Percentiles rank a stretch among this genome's conserved stretches.
Evolutionary conservation across 305 asterid genomes (phyloP).

Genomic region (Fraxinus paxiana): DNA sequence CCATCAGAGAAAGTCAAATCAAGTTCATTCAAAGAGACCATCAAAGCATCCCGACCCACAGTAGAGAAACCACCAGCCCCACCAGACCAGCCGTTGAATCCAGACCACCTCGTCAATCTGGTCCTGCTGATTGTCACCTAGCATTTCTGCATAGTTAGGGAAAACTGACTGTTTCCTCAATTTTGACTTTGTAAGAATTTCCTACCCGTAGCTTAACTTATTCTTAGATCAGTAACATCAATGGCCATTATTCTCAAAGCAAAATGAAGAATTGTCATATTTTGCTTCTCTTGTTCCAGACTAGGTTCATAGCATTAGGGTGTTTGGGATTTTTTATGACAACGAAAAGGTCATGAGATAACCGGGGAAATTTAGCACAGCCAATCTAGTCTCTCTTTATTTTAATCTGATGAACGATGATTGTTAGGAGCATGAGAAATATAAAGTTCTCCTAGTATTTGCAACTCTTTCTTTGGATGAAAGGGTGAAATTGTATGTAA

Average conservation of each 20-base stretch:
- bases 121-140: slow-evolving; percentile 26
- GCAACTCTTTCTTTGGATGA: too few relatives aligned
- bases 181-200: background rate
- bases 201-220: background rate
- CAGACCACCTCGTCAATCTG: slow-evolving; percentile 21
- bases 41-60: slow-evolving; percentile 36
- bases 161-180: background rate
- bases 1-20: slow-evolving; percentile 45
- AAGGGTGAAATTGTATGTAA: too few relatives aligned
- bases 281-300: slow-evolving; percentile 15
- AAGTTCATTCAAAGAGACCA: slow-evolving; percentile 49
- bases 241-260: background rate
- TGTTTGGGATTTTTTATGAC: slow-evolving; percentile 14
- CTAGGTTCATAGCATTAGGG: slow-evolving; percentile 5
- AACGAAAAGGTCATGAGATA: background rate
- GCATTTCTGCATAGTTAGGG: slow-evolving; percentile 52
- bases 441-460: too few relatives aligned
- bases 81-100: slow-evolving; percentile 28
- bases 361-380: background rate
- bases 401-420: background rate
- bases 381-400: background rate
- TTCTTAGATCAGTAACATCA: background rate
- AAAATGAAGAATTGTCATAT: background rate
- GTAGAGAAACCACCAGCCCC: slow-evolving; percentile 38
- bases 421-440: background rate